Evolutionary conservation across 73 alveolate genomes (phyloP).

Genomic region (Tetrahymena thermophila): DNA sequence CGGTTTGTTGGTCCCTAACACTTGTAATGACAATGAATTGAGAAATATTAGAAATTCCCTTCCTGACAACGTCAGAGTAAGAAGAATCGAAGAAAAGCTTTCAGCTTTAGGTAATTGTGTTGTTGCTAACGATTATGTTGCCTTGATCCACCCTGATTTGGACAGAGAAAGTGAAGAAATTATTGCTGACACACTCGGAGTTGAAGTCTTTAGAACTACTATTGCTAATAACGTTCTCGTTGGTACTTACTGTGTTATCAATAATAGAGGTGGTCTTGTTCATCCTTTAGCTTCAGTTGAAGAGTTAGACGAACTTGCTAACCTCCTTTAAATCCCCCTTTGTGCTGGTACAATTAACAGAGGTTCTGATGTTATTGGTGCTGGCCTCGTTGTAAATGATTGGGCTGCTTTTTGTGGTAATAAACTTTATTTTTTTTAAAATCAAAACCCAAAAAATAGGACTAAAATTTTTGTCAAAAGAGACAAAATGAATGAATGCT

Average conservation of each 20-base stretch:
- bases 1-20: constrained; percentile 94
- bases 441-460: background rate
- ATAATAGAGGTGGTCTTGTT: constrained; percentile 95
- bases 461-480: background rate
- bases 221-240: constrained; percentile 93
- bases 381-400: constrained; percentile 97
- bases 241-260: constrained; percentile 88
- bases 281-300: constrained; percentile 96
- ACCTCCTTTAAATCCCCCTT: constrained; percentile 86
- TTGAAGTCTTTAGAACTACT: constrained; percentile 96
- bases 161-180: constrained; percentile 98
- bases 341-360: constrained; percentile 99
- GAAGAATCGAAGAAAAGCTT: constrained; percentile 96
- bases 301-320: constrained; percentile 90
- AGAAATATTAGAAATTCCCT: constrained; percentile 81
- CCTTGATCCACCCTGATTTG: constrained; percentile 96
- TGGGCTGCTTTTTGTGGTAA: constrained; percentile 94
- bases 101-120: constrained; percentile 94
- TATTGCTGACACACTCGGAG: constrained; percentile 92
- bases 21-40: constrained; percentile 93
- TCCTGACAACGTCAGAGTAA: constrained; percentile 86
- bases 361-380: constrained; percentile 93
- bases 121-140: constrained; percentile 97
- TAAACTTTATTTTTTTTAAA: background rate
- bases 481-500: background rate